Evolutionary conservation across 1,284 basidiomycete species (phyloP), one percentile per base, ranked within the genome.

Genomic region (Cutaneotrichosporon mucoides): DNA sequence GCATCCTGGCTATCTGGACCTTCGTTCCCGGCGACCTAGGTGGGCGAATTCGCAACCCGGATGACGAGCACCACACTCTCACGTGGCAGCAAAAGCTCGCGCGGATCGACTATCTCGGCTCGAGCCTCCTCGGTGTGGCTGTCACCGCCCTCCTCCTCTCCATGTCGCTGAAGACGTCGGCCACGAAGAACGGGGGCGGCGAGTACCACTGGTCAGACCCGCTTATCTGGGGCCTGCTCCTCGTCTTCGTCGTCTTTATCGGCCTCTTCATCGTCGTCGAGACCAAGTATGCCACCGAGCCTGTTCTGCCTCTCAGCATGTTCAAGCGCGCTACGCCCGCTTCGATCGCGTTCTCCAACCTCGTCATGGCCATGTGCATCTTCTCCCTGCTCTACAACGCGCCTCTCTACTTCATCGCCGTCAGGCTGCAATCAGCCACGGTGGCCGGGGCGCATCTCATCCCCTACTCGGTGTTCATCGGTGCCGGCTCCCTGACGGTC

Each of bases 401-500:
- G 34, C 91, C 91, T n/a, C 76, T 93, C 73, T 93, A 90, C 79
- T 94, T 92, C 70, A 87, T 89, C 61, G 87, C 90, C n/a, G 92
- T 93, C 50, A 84, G 84, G 66, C 79, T 90, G 54, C 81, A 84
- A 63, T 84, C 85, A n/a, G 84, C 92, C 11, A 84, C 86, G 41
- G 80, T 82, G 60, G 84, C 90, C 57, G 90, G 90, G 85, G 69
- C 89, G 13, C 92, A 93, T 79, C 79, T 96, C 42, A 81, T 96
- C 53, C 92, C 93, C 38, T 64, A 68, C 56, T 66, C 65, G 12
- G 63, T 66, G 60, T 85, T 88, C 57, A 83, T 94, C 61, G 88
- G 90, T 9, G 80, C 83, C 3, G 91, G 92, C 37, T 92, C 90
- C 64, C 83, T 96, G 15, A 82, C 88, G 60, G 89, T 90, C 53